These are phyloP conservation scores for Monosporozyma unispora DNA, from an alignment of 805 yeast genomes.

Conservation along the genomic window DNA sequence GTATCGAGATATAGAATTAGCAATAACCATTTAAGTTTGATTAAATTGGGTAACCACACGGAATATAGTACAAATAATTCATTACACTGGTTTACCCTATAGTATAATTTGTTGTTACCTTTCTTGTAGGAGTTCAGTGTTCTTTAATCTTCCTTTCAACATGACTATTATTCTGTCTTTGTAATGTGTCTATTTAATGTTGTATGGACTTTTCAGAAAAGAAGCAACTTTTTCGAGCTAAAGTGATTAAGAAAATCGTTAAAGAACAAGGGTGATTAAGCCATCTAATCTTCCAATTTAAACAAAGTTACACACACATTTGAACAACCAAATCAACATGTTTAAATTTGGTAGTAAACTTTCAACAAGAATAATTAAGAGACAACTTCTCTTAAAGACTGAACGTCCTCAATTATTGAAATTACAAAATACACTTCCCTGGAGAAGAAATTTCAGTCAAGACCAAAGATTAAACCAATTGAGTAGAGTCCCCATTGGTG, in stretches of 20 bases:
- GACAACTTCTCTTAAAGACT: not conserved
- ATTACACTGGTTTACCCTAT: too few species aligned
- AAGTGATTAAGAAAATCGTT: not conserved
- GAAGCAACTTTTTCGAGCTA: not conserved
- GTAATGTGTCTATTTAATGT: too few species aligned
- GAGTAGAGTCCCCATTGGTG: slow-evolving; percentile 71
- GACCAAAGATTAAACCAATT: slow-evolving; percentile 36
- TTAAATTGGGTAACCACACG: too few species aligned
- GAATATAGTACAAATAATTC: too few species aligned
- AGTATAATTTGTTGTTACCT: too few species aligned
- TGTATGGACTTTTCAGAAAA: not conserved
- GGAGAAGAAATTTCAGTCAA: not conserved
- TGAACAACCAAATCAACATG: not conserved
- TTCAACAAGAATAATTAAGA: not conserved
- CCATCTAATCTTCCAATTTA: too few species aligned
- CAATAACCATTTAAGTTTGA: not conserved
- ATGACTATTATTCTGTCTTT: too few species aligned
- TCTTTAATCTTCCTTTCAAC: too few species aligned
- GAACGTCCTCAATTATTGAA: not conserved
- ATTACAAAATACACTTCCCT: not conserved
- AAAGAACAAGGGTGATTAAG: not conserved
- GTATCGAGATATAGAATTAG: not conserved
- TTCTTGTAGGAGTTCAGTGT: too few species aligned
- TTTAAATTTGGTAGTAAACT: not conserved
- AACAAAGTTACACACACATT: not conserved